Percentiles rank a stretch among this genome's conserved stretches.
Evolutionary conservation across 768 basidiomycete species (phyloP).

Genomic region (Rhodotorula paludigena): DNA sequence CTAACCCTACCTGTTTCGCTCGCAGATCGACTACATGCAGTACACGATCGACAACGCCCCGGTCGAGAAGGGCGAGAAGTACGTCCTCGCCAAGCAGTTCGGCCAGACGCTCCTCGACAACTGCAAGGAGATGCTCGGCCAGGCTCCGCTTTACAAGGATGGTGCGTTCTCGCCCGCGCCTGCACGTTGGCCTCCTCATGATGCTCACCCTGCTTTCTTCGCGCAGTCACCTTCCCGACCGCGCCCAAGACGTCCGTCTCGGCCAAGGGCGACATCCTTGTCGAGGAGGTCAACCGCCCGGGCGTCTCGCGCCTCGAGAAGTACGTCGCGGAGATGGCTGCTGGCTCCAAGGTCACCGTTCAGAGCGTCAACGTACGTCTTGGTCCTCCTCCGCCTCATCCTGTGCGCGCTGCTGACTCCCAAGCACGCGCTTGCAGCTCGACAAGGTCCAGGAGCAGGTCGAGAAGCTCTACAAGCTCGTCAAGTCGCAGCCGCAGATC

Average conservation of each 20-base stretch:
- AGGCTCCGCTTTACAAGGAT: conserved; percentile 91
- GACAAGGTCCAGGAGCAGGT: conserved; percentile 98
- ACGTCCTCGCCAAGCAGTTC: conserved; percentile 92
- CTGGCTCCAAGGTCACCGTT: conserved; percentile 68
- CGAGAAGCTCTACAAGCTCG: conserved; percentile 91
- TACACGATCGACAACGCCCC: conserved; percentile 80
- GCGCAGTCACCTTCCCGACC: conserved; percentile 84
- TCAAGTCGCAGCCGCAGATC: conserved; percentile 94
- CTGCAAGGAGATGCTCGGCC: conserved; percentile 72
- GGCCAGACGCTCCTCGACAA: conserved; percentile 94
- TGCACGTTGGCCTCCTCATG: neutral
- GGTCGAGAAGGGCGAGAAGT: conserved; percentile 72
- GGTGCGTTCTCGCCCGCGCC: conserved; percentile 55
- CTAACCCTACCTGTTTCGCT: neutral
- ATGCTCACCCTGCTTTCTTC: conserved; percentile 5
- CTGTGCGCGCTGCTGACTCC: neutral
- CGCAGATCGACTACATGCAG: conserved; percentile 77
- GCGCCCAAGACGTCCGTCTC: conserved; percentile 93
- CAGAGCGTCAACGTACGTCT: conserved; percentile 67
- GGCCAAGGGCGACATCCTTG: conserved; percentile 87
- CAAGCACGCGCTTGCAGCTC: conserved; percentile 23
- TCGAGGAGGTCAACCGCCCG: conserved; percentile 89
- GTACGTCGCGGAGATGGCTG: conserved; percentile 90
- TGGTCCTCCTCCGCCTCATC: neutral
- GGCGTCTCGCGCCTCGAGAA: conserved; percentile 96